A percentile compares a stretch with the other conserved stretches of the same genome.
phyloP scores from a whole-genome alignment of 768 basidiomycete species.

The Boletus reticulatus region DNA sequence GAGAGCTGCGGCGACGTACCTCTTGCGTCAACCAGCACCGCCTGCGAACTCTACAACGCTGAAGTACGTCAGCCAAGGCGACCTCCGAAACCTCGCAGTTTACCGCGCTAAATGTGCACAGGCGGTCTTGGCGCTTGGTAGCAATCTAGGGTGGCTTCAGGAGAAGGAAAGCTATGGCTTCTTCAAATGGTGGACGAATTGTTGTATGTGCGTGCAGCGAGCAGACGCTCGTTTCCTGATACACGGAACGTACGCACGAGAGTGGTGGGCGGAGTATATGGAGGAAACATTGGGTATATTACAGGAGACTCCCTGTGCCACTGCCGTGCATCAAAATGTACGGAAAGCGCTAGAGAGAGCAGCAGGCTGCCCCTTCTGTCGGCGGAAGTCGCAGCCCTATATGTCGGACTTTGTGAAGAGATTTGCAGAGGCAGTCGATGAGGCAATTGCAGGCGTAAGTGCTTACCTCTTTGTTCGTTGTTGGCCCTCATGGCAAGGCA shows the following conservation, averaged over 20 bases:
- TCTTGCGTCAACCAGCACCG: slow-evolving; percentile 22
- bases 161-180: slow-evolving; percentile 21
- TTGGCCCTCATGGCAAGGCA: not conserved
- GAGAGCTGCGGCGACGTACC: slow-evolving; percentile 25
- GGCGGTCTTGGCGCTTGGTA: slow-evolving; percentile 18
- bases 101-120: slow-evolving; percentile 23
- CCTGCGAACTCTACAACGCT: not conserved
- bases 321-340: slow-evolving; percentile 14
- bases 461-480: not conserved
- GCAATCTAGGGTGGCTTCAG: slow-evolving; percentile 23
- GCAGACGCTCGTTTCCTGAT: slow-evolving; percentile 24
- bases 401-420: slow-evolving; percentile 23
- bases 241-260: slow-evolving; percentile 26
- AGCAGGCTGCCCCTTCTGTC: slow-evolving; percentile 20
- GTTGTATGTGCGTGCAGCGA: slow-evolving; percentile 23
- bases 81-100: slow-evolving; percentile 13
- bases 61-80: slow-evolving; percentile 3
- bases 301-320: slow-evolving; percentile 23
- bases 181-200: slow-evolving; percentile 30
- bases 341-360: slow-evolving; percentile 18
- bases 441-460: slow-evolving; percentile 20
- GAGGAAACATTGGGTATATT: slow-evolving; percentile 21
- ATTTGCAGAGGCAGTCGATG: slow-evolving; percentile 23
- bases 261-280: slow-evolving; percentile 34
- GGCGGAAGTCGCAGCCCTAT: slow-evolving; percentile 11